Evolutionary conservation across 1,139 yeast species (phyloP), one percentile per base, ranked within the genome.

Genomic region (Candida labiduridarum): DNA sequence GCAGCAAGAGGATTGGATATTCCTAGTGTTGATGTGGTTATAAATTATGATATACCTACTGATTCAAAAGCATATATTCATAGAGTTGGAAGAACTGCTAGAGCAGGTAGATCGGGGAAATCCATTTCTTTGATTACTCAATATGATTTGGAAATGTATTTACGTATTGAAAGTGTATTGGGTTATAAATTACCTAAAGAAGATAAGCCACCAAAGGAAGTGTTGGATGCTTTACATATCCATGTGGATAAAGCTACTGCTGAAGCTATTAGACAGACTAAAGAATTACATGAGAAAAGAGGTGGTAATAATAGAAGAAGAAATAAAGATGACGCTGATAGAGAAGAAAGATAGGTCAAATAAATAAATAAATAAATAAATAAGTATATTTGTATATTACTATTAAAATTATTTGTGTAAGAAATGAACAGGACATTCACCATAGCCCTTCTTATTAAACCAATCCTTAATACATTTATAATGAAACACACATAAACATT

Each of bases 1-100:
- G 99, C 98, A 10, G 97, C 99, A 1, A 84, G 99, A 72, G 99
- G 99, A 52, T 80, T 94, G 57, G 99, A 94, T 79, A 94, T 94
- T 55, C 99, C 99, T 6, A 79, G 87, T 25, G 99, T 94, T 41
- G 99, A 94, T 67, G 78, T 89, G 49, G 99, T 94, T 45, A 79
- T 94, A 54, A 94, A 94, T 68, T 94, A 90, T 65, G 97, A 92
- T 65, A 91, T 94, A 31, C 99, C 99, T 12, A 94, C 96, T 10
- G 98, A 95, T 63, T 91, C 98, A n/a, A 95, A 95, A 64, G 96
- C 97, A 1, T 94, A 95, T 61, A 92, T 95, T 58, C 99, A 94
- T 68, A 80, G 99, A 64, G 99, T 94, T 16, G 99, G 99, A 33
- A 85, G 99, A 76, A 94, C 99, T 27, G 99, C 99, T 1, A 86